Evolutionary conservation across 2,329 filamentous ascomycete genomes (phyloP).

Genomic region (Bisporella sp.): DNA sequence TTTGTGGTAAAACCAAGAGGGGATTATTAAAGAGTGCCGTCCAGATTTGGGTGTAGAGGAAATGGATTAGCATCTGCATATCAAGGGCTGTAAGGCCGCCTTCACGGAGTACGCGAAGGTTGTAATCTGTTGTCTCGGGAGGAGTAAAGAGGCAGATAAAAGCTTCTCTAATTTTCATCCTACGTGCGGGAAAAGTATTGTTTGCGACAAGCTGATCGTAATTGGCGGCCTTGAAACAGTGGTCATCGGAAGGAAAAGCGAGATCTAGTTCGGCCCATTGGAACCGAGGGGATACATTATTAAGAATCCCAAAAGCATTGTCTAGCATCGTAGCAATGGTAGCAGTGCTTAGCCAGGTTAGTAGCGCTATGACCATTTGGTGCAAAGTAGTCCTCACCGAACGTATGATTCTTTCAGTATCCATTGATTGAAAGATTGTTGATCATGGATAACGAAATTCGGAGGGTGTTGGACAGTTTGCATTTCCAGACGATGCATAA

Average conservation of each 20-base stretch:
- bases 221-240: slow-evolving; percentile 19
- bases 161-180: slow-evolving; percentile 24
- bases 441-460: slow-evolving; percentile 18
- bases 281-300: slow-evolving; percentile 24
- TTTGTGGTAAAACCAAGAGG: slow-evolving; percentile 11
- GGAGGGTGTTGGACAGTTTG: slow-evolving; percentile 19
- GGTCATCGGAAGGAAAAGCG: slow-evolving; percentile 21
- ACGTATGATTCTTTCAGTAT: slow-evolving; percentile 24
- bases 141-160: slow-evolving; percentile 20
- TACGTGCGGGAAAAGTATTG: slow-evolving; percentile 10
- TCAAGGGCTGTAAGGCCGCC: slow-evolving; percentile 20
- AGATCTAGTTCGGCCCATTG: slow-evolving; percentile 27
- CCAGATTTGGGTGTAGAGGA: slow-evolving; percentile 25
- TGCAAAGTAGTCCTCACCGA: slow-evolving; percentile 11
- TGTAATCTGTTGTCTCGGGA: slow-evolving; percentile 10
- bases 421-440: slow-evolving; percentile 21
- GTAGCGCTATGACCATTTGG: neutral
- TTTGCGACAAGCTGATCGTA: slow-evolving; percentile 18
- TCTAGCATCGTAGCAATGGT: slow-evolving; percentile 25
- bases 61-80: slow-evolving; percentile 27
- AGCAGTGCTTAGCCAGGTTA: slow-evolving; percentile 13
- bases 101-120: slow-evolving; percentile 12
- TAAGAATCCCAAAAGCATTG: slow-evolving; percentile 25
- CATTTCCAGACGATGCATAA: slow-evolving; percentile 21
- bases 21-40: slow-evolving; percentile 21